A percentile compares a stretch with the other conserved stretches of the same genome.
Conservation (phyloP, 306 rosid species). For the Alnus glutinosa region DNA sequence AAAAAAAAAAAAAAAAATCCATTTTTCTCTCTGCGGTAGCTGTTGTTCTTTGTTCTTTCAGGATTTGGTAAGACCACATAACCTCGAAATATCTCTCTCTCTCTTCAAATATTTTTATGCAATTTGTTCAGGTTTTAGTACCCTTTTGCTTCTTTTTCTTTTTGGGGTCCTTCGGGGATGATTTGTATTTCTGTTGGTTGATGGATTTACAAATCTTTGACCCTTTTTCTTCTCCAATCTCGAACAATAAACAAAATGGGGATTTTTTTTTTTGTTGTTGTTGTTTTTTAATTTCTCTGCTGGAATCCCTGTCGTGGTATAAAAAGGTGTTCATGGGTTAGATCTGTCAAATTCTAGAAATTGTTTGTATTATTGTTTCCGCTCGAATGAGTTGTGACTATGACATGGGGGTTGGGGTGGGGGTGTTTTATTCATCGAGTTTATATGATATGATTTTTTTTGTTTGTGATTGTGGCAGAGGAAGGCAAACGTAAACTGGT, state of each 20-base stretch:
- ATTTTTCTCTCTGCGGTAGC: background rate
- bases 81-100: background rate
- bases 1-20: background rate
- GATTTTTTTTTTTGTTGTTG: background rate
- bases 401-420: background rate
- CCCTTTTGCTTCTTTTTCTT: background rate
- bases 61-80: background rate
- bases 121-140: background rate
- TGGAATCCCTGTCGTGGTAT: background rate
- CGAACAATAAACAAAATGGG: background rate
- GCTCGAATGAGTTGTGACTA: background rate
- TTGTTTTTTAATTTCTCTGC: background rate
- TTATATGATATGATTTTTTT: slow-evolving; percentile 2
- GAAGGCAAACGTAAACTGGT: background rate
- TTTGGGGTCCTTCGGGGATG: background rate
- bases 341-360: background rate
- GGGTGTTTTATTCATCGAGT: background rate
- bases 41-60: background rate
- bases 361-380: background rate
- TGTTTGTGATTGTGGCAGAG: slow-evolving; percentile 28
- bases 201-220: background rate
- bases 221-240: background rate
- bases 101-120: background rate
- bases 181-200: background rate
- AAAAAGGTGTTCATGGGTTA: background rate